phyloP scores from a whole-genome alignment of 2,329 filamentous ascomycete genomes.

The Cladorrhinum sp. region DNA sequence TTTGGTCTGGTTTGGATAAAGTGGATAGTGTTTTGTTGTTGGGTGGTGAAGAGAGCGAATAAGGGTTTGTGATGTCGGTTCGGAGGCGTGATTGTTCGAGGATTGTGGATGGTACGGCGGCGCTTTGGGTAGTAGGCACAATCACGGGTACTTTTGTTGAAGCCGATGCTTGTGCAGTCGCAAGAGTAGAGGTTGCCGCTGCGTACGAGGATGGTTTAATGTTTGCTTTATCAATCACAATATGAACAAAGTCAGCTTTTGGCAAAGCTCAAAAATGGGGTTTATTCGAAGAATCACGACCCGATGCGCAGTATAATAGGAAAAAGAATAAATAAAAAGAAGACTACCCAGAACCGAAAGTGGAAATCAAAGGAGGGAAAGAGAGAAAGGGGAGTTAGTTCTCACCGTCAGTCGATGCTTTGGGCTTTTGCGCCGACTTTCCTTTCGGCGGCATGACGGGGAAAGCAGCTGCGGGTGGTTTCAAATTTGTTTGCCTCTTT shows the following conservation, averaged over 20 bases:
- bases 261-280: background rate
- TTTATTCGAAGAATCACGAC: background rate
- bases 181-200: background rate
- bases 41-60: slow-evolving; percentile 38
- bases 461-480: background rate
- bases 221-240: no score
- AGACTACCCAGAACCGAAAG: background rate
- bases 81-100: slow-evolving; percentile 46
- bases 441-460: slow-evolving; percentile 34
- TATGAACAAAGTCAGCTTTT: background rate
- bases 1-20: slow-evolving; percentile 47
- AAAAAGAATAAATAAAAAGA: background rate
- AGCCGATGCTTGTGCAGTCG: background rate
- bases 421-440: slow-evolving; percentile 31
- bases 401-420: slow-evolving; percentile 30
- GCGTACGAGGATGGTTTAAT: slow-evolving; percentile 9
- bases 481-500: background rate
- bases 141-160: background rate
- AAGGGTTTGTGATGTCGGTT: slow-evolving; percentile 50
- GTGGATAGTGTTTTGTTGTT: slow-evolving; percentile 44
- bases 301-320: background rate
- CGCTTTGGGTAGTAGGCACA: slow-evolving; percentile 16
- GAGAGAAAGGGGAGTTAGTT: background rate
- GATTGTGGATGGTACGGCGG: slow-evolving; percentile 42
- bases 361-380: background rate